Percentiles rank a stretch among this genome's conserved stretches.
phyloP scores from a whole-genome alignment of 805 yeast genomes.

The Candida maltosa region DNA sequence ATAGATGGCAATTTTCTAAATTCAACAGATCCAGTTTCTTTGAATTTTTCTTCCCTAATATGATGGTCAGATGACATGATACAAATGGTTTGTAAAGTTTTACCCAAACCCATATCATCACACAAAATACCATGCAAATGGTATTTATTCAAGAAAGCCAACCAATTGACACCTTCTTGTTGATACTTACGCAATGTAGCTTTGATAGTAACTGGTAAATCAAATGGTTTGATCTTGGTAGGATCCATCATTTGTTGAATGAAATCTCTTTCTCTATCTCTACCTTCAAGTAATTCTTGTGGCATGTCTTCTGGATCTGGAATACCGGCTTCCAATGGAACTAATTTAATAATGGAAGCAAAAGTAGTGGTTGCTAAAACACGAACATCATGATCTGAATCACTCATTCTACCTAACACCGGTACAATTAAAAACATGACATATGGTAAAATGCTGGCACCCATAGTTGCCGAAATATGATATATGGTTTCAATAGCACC shows the following conservation, averaged over 20 bases:
- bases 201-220: constrained; percentile 83
- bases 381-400: constrained; percentile 84
- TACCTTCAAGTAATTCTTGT: constrained; percentile 72
- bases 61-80: constrained; percentile 96
- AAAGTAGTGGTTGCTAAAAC: constrained; percentile 90
- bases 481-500: constrained; percentile 92
- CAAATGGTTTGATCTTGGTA: constrained; percentile 80
- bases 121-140: constrained; percentile 95
- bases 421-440: constrained; percentile 95
- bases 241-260: constrained; percentile 98
- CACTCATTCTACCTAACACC: constrained; percentile 96
- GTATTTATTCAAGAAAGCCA: constrained; percentile 90
- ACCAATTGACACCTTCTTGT: constrained; percentile 98
- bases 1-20: constrained; percentile 76
- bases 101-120: constrained; percentile 99
- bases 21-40: constrained; percentile 58
- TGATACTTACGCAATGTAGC: constrained; percentile 94
- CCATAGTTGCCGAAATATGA: constrained; percentile 84
- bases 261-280: constrained; percentile 91
- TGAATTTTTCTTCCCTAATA: constrained; percentile 68
- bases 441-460: constrained; percentile 84
- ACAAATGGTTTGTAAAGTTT: constrained; percentile 94
- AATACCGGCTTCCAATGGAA: constrained; percentile 96
- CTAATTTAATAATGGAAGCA: constrained; percentile 92
- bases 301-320: constrained; percentile 95